Percentiles rank a stretch among this genome's conserved stretches.
These are phyloP conservation scores for Dendrobium catenatum DNA, from an alignment of 106 monocot genomes.

Conservation along the genomic window DNA sequence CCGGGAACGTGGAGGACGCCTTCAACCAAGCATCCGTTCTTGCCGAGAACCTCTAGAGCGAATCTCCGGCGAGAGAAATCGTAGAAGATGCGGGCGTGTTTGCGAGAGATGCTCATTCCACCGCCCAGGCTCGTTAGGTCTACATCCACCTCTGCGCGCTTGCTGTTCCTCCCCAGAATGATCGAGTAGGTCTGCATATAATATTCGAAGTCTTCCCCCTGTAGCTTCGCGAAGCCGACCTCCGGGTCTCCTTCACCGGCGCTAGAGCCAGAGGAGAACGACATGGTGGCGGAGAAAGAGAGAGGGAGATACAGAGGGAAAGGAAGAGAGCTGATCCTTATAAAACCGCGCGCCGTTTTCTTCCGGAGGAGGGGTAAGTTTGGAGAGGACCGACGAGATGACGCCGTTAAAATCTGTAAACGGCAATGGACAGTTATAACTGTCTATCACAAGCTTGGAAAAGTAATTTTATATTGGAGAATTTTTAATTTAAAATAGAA, in stretches of 20 bases:
- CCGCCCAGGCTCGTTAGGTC: constrained; percentile 76
- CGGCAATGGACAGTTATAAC: neutral
- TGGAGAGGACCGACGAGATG: neutral
- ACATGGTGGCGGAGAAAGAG: neutral
- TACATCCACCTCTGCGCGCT: constrained; percentile 72
- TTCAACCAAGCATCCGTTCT: constrained; percentile 95
- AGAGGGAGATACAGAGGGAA: neutral
- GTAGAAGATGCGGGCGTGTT: constrained; percentile 88
- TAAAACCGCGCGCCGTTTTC: neutral
- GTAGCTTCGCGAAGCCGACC: constrained; percentile 89
- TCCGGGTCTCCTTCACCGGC: constrained; percentile 31
- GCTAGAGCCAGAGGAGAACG: neutral
- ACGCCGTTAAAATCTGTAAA: neutral
- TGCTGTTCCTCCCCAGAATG: constrained; percentile 80
- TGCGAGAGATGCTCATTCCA: constrained; percentile 86
- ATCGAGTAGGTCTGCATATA: constrained; percentile 99
- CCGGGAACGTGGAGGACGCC: constrained; percentile 83
- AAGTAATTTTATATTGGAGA: neutral
- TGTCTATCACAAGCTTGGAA: neutral
- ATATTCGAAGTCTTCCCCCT: constrained; percentile 92
- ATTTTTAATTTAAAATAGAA: too few species aligned
- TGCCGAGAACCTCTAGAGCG: constrained; percentile 81
- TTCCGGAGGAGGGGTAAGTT: neutral
- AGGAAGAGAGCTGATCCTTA: neutral
- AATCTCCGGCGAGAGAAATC: constrained; percentile 75